Evolutionary conservation across 2,329 filamentous ascomycete species (phyloP), one percentile per base, ranked within the genome.

Genomic region (Monilinia vaccinii-corymbosi): DNA sequence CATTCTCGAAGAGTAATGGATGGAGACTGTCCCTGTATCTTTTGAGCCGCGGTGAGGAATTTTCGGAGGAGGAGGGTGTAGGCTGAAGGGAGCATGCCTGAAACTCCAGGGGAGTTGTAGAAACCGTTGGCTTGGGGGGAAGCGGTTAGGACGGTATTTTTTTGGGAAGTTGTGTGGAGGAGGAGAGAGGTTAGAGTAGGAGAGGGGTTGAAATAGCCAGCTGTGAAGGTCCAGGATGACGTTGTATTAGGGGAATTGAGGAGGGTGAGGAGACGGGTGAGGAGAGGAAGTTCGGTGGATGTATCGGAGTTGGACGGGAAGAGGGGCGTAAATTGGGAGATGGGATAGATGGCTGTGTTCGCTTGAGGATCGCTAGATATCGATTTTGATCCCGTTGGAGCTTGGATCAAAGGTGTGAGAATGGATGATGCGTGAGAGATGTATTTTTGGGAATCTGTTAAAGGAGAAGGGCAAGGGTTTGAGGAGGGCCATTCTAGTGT

Each of bases 141-240:
- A 2, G 94, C 94, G 0, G 94, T 97, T 58, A 99, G 87, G 25
- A 99, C 89, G 0, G 88, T 92, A 62, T 91, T 94, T 6, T 46
- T 28, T 13, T 31, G 31, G 6, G 59, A 61, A 23, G 85, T 81
- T 0, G 90, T 91, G 8, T 81, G 78, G 36, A 99, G 84, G 0
- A 99, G 79, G 0, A 96, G 81, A 44, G 86, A 82, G 2, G 89
- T 92, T 23, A 97, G 82, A 4, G 86, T 85, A 0, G 91, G 88
- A 8, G 91, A 91, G 60, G 96, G 96, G 76, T 99, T 99, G 77
- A 99, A 99, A 76, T 99, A 99, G 56, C 94, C 94, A 0, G 94
- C 94, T 0, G 94, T 97, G 73, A 99, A 97, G 0, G 91, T 94
- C 94, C 94, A 99, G 16, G 84, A 87, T 0, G 88, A 89, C 38